phyloP scores from a whole-genome alignment of 306 rosid genomes.

The Crotalaria pallida region DNA sequence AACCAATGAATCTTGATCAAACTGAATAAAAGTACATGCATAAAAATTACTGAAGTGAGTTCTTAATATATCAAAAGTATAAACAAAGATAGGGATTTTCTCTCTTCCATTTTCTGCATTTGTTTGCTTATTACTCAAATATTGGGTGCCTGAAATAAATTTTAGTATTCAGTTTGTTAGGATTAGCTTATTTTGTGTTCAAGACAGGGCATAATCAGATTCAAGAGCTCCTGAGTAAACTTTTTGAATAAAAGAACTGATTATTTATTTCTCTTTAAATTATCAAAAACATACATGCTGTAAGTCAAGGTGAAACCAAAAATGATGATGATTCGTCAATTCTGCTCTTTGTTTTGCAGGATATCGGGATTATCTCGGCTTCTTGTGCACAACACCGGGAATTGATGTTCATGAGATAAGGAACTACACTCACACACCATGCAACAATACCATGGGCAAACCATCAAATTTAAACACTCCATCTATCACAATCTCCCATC shows the following conservation, averaged over 20 bases:
- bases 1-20: neutral
- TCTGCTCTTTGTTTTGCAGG: constrained; percentile 44
- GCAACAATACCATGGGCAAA: constrained; percentile 68
- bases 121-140: neutral
- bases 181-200: too few relatives aligned
- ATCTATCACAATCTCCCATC: constrained; percentile 82
- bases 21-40: neutral
- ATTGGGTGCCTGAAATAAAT: neutral
- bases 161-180: neutral
- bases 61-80: neutral
- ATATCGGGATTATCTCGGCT: constrained; percentile 83
- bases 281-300: too few relatives aligned
- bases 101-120: neutral
- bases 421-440: constrained; percentile 63
- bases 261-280: too few relatives aligned
- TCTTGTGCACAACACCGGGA: constrained; percentile 88
- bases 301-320: neutral
- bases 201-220: too few relatives aligned
- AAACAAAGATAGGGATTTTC: neutral
- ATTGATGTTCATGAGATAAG: constrained; percentile 67
- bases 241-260: too few relatives aligned
- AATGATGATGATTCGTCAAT: neutral
- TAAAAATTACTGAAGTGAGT: neutral
- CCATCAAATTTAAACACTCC: constrained; percentile 89
- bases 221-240: too few relatives aligned